Evolutionary conservation across 1,284 basidiomycete genomes (phyloP).

Genomic region (Rhodotorula sp.): DNA sequence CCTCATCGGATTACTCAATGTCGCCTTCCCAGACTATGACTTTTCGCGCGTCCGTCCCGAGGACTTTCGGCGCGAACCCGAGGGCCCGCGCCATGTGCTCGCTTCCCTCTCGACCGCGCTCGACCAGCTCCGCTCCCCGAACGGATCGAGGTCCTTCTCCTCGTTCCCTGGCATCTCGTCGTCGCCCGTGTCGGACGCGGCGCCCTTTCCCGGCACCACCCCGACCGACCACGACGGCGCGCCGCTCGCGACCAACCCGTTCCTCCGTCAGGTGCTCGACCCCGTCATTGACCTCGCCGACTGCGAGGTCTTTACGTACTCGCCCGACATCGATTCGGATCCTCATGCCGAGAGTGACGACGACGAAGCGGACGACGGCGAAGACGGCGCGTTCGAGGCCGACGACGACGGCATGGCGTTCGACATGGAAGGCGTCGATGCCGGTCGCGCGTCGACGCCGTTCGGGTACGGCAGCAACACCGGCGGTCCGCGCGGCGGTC

Average conservation of each 20-base stretch:
- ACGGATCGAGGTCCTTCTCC: conserved; percentile 36
- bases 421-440: conserved; percentile 8
- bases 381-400: conserved; percentile 34
- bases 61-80: conserved; percentile 71
- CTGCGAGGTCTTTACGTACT: conserved; percentile 94
- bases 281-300: conserved; percentile 85
- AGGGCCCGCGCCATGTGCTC: conserved; percentile 67
- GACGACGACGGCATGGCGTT: conserved; percentile 25
- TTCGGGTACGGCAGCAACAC: conserved; percentile 1
- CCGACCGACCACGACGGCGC: conserved; percentile 36
- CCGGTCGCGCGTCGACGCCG: conserved; percentile 11
- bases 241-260: conserved; percentile 64
- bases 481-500: conserved; percentile 1
- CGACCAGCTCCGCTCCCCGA: conserved; percentile 39
- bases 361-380: conserved; percentile 45
- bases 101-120: conserved; percentile 77
- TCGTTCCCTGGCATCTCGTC: conserved; percentile 33
- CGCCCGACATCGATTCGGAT: conserved; percentile 90
- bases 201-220: conserved; percentile 31
- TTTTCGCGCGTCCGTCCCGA: conserved; percentile 89
- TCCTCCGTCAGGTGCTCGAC: conserved; percentile 82
- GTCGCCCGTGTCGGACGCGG: conserved; percentile 34
- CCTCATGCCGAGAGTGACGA: conserved; percentile 68
- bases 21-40: conserved; percentile 96
- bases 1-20: conserved; percentile 93